Base-by-base conservation (phyloP, 371 early-diverging fungal species). In the Capillidium rhysosporum region DNA sequence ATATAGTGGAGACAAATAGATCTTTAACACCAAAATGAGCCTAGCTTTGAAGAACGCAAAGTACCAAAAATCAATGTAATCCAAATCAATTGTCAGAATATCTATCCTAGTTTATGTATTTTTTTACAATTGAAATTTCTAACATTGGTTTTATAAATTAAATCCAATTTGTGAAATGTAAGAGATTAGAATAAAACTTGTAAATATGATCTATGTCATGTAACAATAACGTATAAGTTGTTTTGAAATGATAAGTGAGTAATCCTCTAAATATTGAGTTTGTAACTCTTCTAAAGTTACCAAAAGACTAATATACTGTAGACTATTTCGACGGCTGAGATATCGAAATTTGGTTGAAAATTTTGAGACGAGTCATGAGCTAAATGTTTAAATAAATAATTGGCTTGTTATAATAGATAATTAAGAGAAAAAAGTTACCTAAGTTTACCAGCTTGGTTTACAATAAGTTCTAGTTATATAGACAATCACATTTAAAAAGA, bases 1-100 rank as follows among this genome's bases (percentile, higher is more conserved):
- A 39, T 39, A 51, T 3, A 39, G 51, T 5, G 51, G 51, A 23
- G 51, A 39, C 39, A 51, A n/a, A 51, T 39, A 9, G 7, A 20
- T 8, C 51, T 4, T 24, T 51, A 39, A n/a, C 24, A 51, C n/a
- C 12, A 34, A 4, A 24, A 51, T 51, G 18, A 16, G 39, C 20
- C 39, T 51, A 38, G 51, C 51, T 24, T 51, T 51, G n/a, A 51
- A 40, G 23, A 51, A 51, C 9, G 20, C 23, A 2, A 51, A 4
- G 0, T 23, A 39, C 10, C 39, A 39, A 51, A 26, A 30, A 40
- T 21, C 38, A 16, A n/a, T 26, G 9, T 24, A 39, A 51, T 51
- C 39, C 51, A 51, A 38, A 40, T 51, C 51, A 24, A 9, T 24
- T 20, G 24, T 38, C 21, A 12, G 39, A 30, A 9, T 30, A 40